A percentile compares a stretch with the other conserved stretches of the same genome.
phyloP scores from a whole-genome alignment of 495 filamentous ascomycete genomes.

The Barbatosphaeria neglecta region DNA sequence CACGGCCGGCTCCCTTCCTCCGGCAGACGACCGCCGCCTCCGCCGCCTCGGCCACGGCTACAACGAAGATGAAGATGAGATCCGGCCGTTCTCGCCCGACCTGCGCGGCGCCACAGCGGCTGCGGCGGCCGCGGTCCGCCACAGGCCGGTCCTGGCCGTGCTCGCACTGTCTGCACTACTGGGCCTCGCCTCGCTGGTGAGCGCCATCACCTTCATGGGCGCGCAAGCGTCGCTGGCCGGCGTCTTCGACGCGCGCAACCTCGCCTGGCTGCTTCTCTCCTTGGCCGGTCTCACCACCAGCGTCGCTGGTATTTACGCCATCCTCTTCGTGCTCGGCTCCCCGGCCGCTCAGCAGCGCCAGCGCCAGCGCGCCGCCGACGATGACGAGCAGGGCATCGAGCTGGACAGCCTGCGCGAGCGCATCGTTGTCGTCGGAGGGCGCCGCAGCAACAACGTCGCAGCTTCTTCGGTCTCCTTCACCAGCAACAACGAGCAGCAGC shows the following conservation, averaged over 20 bases:
- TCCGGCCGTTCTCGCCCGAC: too few relatives aligned
- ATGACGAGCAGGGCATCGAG: neutral
- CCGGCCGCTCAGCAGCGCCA: neutral
- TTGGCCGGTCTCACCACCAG: neutral
- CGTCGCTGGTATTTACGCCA: neutral
- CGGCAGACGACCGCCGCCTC: too few relatives aligned
- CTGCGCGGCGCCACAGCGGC: too few relatives aligned
- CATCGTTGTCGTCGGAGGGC: too few relatives aligned
- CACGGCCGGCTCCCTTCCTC: too few relatives aligned
- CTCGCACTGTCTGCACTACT: neutral
- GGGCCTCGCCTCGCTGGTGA: neutral
- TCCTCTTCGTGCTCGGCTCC: too few relatives aligned
- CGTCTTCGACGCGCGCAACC: neutral
- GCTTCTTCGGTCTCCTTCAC: too few relatives aligned
- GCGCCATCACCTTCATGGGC: neutral
- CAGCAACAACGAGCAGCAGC: too few relatives aligned
- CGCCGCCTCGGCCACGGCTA: too few relatives aligned
- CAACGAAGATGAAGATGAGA: too few relatives aligned
- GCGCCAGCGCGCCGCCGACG: neutral
- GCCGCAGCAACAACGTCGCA: too few relatives aligned
- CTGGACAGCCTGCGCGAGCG: neutral
- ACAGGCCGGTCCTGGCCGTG: neutral
- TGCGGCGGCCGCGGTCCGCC: too few relatives aligned
- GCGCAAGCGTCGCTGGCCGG: neutral
- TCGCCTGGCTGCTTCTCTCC: neutral